These are phyloP conservation scores for Podospora pseudocomata DNA, from an alignment of 495 filamentous ascomycete species.

Conservation along the genomic window DNA sequence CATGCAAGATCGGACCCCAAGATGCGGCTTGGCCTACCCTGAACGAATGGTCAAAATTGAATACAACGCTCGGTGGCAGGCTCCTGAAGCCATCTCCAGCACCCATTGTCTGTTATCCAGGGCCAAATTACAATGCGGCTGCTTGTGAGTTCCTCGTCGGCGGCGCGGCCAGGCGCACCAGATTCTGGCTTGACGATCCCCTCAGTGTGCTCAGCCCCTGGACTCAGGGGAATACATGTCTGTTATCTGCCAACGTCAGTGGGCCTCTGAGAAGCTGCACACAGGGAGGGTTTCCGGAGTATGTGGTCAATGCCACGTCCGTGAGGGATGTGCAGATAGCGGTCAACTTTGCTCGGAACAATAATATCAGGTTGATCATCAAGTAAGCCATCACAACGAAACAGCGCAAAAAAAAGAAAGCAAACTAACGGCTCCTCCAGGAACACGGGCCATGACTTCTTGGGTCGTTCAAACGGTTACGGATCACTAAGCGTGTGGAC, in stretches of 20 bases:
- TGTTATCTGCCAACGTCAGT: neutral
- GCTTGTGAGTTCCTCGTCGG: conserved; percentile 31
- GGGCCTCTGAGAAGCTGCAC: conserved; percentile 41
- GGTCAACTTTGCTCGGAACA: conserved; percentile 59
- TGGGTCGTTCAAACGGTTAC: conserved; percentile 49
- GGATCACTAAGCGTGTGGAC: conserved; percentile 60
- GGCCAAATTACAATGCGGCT: conserved; percentile 40
- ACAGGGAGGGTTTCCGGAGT: conserved; percentile 55
- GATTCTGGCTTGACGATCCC: conserved; percentile 30
- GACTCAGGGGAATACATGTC: conserved; percentile 39
- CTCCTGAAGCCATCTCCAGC: conserved; percentile 39
- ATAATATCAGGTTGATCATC: conserved; percentile 54
- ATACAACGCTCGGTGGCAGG: neutral
- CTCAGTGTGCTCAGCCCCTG: conserved; percentile 37
- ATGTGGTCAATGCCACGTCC: conserved; percentile 56
- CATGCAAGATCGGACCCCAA: neutral
- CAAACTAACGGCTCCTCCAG: conserved; percentile 29
- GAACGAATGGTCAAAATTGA: conserved; percentile 7
- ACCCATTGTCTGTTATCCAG: conserved; percentile 51
- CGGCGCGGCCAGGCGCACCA: neutral
- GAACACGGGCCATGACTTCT: conserved; percentile 66
- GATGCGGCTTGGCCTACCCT: conserved; percentile 9
- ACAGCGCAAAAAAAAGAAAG: neutral
- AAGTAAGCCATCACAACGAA: conserved; percentile 36
- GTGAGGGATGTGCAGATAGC: conserved; percentile 54